These are phyloP conservation scores for Myrica gale DNA, from an alignment of 306 rosid species.

Conservation along the genomic window DNA sequence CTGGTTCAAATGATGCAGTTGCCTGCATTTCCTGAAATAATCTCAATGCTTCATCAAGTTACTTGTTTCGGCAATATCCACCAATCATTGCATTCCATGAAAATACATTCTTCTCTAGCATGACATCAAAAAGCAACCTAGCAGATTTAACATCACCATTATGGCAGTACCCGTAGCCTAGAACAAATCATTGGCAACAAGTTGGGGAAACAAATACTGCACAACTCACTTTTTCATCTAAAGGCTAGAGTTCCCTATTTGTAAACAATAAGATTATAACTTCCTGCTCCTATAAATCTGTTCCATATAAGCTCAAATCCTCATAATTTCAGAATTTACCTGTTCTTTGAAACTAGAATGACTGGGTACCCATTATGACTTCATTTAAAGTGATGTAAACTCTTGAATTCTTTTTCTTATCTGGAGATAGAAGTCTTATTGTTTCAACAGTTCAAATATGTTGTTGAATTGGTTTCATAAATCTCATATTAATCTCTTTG, in stretches of 20 bases:
- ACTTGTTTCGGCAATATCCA: conserved; percentile 59
- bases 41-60: conserved; percentile 51
- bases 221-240: too few relatives aligned
- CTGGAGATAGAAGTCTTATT: neutral
- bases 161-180: conserved; percentile 56
- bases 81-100: conserved; percentile 76
- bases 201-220: neutral
- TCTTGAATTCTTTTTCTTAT: neutral
- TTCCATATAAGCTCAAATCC: neutral
- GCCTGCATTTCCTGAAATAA: conserved; percentile 54
- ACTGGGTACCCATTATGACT: neutral
- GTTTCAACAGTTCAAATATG: neutral
- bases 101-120: conserved; percentile 57
- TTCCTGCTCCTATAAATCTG: neutral
- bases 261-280: neutral
- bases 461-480: neutral
- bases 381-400: neutral
- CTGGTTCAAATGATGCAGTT: conserved; percentile 38
- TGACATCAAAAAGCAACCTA: conserved; percentile 53
- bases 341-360: conserved; percentile 1
- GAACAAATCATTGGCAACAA: too few relatives aligned
- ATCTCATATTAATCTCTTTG: conserved; percentile 8
- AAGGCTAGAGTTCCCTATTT: neutral
- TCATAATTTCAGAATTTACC: neutral
- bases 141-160: conserved; percentile 47